These are phyloP conservation scores for Lotus japonicus DNA, from an alignment of 306 rosid species.

Conservation along the genomic window DNA sequence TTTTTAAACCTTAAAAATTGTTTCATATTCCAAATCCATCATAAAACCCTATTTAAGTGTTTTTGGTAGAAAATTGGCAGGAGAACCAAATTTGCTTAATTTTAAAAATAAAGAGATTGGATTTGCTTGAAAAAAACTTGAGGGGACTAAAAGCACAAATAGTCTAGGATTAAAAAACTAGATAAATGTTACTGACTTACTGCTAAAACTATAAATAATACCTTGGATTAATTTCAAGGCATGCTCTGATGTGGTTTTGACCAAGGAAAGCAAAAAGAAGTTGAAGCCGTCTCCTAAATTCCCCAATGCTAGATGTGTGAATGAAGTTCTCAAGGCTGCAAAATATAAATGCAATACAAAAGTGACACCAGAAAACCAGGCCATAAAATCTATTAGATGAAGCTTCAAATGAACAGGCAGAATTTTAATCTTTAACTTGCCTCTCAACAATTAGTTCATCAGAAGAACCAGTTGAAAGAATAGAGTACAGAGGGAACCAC, in stretches of 20 bases:
- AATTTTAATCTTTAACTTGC: constrained; percentile 28
- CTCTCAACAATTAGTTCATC: constrained; percentile 42
- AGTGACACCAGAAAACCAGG: constrained; percentile 5
- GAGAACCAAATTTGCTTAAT: too few relatives aligned
- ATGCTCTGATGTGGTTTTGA: constrained; percentile 46
- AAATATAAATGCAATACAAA: not conserved
- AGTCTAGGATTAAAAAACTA: too few relatives aligned
- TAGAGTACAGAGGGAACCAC: constrained; percentile 82
- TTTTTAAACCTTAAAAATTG: too few relatives aligned
- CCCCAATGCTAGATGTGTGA: constrained; percentile 80
- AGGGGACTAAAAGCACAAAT: too few relatives aligned
- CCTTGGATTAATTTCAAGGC: constrained; percentile 46
- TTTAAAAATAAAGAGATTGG: too few relatives aligned
- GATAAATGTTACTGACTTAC: not conserved
- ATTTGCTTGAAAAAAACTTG: too few relatives aligned
- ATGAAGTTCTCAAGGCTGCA: constrained; percentile 88
- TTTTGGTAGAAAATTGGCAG: too few relatives aligned
- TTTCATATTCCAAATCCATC: too few relatives aligned
- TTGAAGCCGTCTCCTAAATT: constrained; percentile 77
- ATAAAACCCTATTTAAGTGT: too few relatives aligned
- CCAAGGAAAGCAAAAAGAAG: constrained; percentile 89
- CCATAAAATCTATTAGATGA: not conserved
- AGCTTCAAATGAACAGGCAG: not conserved
- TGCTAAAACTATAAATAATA: constrained; percentile 17
- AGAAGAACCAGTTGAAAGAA: constrained; percentile 36